Conservation (phyloP, 2,329 filamentous ascomycete species). For the Aspergillus ibericus region DNA sequence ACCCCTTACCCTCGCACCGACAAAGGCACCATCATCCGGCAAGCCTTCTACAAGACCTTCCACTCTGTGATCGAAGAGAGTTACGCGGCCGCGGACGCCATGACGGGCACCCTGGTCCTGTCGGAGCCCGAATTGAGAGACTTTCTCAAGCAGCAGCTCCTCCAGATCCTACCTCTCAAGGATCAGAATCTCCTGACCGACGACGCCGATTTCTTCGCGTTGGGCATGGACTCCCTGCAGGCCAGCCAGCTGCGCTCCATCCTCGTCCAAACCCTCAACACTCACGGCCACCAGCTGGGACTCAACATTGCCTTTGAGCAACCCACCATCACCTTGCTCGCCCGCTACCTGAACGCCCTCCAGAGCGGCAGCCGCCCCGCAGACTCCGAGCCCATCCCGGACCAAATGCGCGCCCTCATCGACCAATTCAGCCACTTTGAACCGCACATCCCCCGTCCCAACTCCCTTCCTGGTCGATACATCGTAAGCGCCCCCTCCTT, state of each 20-base stretch:
- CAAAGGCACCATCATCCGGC: constrained; percentile 57
- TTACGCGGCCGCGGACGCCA: constrained; percentile 36
- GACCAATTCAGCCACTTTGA: constrained; percentile 44
- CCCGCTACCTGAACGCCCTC: constrained; percentile 46
- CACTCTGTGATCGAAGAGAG: constrained; percentile 46
- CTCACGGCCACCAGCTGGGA: constrained; percentile 50
- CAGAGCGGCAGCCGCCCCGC: constrained; percentile 34
- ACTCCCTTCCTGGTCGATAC: constrained; percentile 22
- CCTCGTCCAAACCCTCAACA: constrained; percentile 52
- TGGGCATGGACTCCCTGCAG: constrained; percentile 61
- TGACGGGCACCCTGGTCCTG: constrained; percentile 23
- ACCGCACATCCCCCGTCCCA: constrained; percentile 24
- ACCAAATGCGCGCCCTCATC: constrained; percentile 51
- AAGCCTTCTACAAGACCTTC: constrained; percentile 51
- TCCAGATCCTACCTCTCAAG: constrained; percentile 24
- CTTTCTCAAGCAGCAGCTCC: constrained; percentile 37
- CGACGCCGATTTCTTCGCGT: constrained; percentile 58
- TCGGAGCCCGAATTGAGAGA: constrained; percentile 31
- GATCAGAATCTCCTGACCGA: constrained; percentile 23
- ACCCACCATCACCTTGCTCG: constrained; percentile 50
- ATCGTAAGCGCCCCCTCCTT: constrained; percentile 18
- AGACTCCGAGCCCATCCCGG: constrained; percentile 35
- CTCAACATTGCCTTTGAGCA: constrained; percentile 62
- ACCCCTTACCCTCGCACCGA: constrained; percentile 54
- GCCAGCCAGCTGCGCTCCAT: constrained; percentile 55